A percentile compares a stretch with the other conserved stretches of the same genome.
Conservation (phyloP, 2,329 filamentous ascomycete species). For the Colletotrichum sp. region DNA sequence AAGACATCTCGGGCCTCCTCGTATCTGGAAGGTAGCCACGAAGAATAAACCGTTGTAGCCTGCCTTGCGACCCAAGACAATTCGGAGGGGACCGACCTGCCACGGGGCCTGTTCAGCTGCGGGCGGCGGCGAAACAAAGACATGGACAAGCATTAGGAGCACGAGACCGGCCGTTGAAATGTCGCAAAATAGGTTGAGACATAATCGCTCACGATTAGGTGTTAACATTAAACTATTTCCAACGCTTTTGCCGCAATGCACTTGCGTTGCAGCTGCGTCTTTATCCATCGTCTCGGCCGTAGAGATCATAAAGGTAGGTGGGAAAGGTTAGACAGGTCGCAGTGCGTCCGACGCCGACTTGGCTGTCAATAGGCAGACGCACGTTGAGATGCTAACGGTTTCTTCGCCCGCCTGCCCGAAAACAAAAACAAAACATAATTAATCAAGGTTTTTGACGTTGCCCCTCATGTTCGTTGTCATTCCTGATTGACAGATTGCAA, state of each 20-base stretch:
- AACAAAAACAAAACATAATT: background rate
- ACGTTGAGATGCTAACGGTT: background rate
- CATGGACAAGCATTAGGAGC: background rate
- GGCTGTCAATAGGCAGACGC: background rate
- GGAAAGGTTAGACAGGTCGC: background rate
- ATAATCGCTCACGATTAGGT: slow-evolving; percentile 7
- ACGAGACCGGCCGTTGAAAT: slow-evolving; percentile 10
- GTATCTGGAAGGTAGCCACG: background rate
- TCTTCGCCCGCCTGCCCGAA: background rate
- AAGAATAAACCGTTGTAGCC: background rate
- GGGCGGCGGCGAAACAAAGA: background rate
- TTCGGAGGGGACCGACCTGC: background rate
- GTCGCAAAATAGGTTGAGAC: slow-evolving; percentile 17
- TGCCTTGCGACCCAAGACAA: background rate
- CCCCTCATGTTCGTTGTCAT: slow-evolving; percentile 6
- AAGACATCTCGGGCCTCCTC: background rate
- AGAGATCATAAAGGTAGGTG: background rate
- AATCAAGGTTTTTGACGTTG: background rate
- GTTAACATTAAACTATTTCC: background rate
- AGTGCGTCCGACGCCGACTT: background rate
- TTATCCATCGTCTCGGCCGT: slow-evolving; percentile 2
- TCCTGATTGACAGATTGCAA: background rate
- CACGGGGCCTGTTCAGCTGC: background rate
- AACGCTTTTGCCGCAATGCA: background rate
- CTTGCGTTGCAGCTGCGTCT: background rate